Base-by-base conservation (phyloP, 345 rosid genomes). In the Aquilaria sinensis region DNA sequence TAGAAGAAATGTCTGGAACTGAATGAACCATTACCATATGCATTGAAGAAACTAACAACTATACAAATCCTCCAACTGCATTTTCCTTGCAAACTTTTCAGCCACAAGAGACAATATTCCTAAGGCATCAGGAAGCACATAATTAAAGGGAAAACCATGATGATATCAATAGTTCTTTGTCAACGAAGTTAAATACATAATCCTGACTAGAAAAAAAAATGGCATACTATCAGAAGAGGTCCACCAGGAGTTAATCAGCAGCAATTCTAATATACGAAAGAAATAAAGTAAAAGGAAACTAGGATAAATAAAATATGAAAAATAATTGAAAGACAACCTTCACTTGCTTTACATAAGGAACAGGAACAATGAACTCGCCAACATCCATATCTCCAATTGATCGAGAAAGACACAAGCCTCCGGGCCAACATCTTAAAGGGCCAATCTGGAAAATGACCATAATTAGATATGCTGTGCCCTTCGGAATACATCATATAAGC, bases 401-500 rank as follows among this genome's bases (percentile, higher is more conserved):
- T 68, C 90, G 76, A 15, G 90, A 84, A 67, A 84, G 85, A 69
- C 87, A 84, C 70, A 84, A 74, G 55, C 90, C 90, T 57, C 90
- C 86, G 43, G 90, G 87, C 90, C 90, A 84, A 74, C 90, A 84
- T 68, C 90, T 79, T 69, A 84, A 65, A n/a, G 90, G 87, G 52
- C 90, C 90, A 76, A 84, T 78, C 90, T 84, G 67, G 54, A 72
- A 64, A 13, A 68, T 16, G 61, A 30, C 32, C 55, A 53, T 31
- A 37, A 37, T 37, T 37, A 37, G 43, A 37, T 37, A 37, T 37
- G 43, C 43, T 37, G 1, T 37, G 7, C 4, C 7, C 43, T 37
- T 3, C 43, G 7, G 7, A 37, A 37, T 37, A 37, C 43, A 37
- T 37, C 43, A 37, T 37, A 37, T 37, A 37, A 37, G 43, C 43